Evolutionary conservation across 1,284 basidiomycete species (phyloP).

Genomic region (Leccinum ponderosum): DNA sequence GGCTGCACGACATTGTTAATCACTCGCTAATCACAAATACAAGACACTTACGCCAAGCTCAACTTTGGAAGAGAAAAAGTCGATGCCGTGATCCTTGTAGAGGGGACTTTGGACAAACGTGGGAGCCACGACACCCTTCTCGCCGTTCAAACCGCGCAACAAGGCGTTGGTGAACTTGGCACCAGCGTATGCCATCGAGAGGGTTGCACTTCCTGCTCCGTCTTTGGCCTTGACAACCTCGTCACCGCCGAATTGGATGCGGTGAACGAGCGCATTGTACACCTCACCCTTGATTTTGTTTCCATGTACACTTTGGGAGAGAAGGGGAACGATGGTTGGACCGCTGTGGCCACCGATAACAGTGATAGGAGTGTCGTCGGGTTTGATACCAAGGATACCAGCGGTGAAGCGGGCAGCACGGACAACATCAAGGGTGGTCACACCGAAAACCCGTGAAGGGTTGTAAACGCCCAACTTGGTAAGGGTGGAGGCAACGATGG

Average conservation of each 20-base stretch:
- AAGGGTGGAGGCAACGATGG: constrained; percentile 93
- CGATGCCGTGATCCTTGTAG: constrained; percentile 79
- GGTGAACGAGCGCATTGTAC: constrained; percentile 73
- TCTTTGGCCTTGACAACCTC: constrained; percentile 91
- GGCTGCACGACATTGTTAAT: constrained; percentile 43
- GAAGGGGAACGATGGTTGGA: constrained; percentile 92
- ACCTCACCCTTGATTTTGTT: constrained; percentile 61
- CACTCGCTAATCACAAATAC: background rate
- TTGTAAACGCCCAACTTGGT: constrained; percentile 95
- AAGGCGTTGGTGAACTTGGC: constrained; percentile 87
- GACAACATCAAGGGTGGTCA: constrained; percentile 97
- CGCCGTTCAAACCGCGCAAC: constrained; percentile 83
- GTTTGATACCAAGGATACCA: constrained; percentile 67
- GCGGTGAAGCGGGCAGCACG: constrained; percentile 92
- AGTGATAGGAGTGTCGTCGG: constrained; percentile 73
- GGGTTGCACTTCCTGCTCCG: constrained; percentile 86
- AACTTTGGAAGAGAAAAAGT: constrained; percentile 90
- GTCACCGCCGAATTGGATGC: constrained; percentile 93
- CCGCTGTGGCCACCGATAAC: constrained; percentile 98
- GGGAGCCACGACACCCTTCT: constrained; percentile 82
- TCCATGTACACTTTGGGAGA: constrained; percentile 77
- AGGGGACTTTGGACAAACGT: constrained; percentile 89
- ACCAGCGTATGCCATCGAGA: constrained; percentile 94
- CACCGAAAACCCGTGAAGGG: constrained; percentile 77
- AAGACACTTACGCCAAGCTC: constrained; percentile 78